Conservation (phyloP, 805 yeast species). For the Wickerhamiella sergipiensis region DNA sequence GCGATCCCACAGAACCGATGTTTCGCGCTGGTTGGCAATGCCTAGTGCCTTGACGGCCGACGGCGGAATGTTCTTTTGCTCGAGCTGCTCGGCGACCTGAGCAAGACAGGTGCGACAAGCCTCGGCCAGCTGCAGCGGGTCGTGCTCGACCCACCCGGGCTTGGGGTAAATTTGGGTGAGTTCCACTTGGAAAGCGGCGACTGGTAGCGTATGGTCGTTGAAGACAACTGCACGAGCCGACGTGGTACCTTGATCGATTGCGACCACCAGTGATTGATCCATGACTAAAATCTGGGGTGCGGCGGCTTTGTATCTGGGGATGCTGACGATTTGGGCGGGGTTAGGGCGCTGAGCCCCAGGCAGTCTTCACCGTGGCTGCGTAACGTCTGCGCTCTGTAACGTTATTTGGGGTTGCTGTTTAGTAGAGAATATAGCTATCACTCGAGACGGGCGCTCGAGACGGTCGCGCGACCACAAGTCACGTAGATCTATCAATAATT, state of each 20-base stretch:
- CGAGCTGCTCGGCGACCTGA: constrained; percentile 23
- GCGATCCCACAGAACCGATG: constrained; percentile 73
- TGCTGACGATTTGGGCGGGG: background rate
- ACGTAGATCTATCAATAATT: too few relatives aligned
- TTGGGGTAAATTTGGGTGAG: constrained; percentile 37
- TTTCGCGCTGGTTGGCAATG: constrained; percentile 91
- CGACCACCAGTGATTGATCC: constrained; percentile 17
- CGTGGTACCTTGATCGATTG: constrained; percentile 83
- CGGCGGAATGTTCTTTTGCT: constrained; percentile 20
- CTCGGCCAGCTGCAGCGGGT: constrained; percentile 68
- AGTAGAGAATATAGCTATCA: too few relatives aligned
- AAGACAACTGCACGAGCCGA: constrained; percentile 82
- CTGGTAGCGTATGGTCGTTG: constrained; percentile 55
- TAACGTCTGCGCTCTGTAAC: too few relatives aligned
- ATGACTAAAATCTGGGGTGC: background rate
- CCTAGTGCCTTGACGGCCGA: constrained; percentile 59
- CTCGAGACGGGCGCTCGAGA: too few relatives aligned
- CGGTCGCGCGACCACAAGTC: too few relatives aligned
- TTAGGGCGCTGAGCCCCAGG: background rate
- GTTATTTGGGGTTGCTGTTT: too few relatives aligned
- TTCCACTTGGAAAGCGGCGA: constrained; percentile 83
- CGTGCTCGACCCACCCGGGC: constrained; percentile 77
- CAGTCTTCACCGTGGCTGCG: too few relatives aligned
- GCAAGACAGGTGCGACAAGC: constrained; percentile 65
- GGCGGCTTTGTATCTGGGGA: background rate